phyloP scores from a whole-genome alignment of 2,329 filamentous ascomycete genomes.

The Cryphonectria japonica region DNA sequence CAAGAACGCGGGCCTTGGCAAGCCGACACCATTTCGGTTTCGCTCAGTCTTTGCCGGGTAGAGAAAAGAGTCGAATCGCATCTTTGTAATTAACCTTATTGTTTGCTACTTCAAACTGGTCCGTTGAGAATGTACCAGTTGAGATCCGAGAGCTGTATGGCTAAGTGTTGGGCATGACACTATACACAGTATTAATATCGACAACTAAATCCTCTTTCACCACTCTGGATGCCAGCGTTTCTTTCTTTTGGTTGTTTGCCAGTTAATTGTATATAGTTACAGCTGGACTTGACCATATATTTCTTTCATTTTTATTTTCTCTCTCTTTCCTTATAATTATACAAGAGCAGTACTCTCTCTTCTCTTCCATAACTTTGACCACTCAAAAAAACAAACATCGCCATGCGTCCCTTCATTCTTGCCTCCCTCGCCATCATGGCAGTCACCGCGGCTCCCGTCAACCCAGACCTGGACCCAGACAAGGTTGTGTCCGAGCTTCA shows the following conservation, averaged over 20 bases:
- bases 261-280: slow-evolving; percentile 14
- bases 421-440: slow-evolving; percentile 20
- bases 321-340: no score
- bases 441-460: slow-evolving; percentile 19
- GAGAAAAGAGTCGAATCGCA: slow-evolving; percentile 20
- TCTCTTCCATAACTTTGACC: not conserved
- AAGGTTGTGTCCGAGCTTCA: slow-evolving; percentile 14
- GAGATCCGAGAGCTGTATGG: not conserved
- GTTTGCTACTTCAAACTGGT: no score
- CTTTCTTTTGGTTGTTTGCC: not conserved
- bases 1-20: slow-evolving; percentile 22
- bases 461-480: slow-evolving; percentile 15
- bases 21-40: slow-evolving; percentile 25
- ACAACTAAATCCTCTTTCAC: not conserved
- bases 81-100: not conserved
- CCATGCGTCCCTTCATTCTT: slow-evolving; percentile 24
- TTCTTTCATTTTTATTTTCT: not conserved
- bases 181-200: not conserved
- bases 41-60: slow-evolving; percentile 9
- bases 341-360: slow-evolving; percentile 24
- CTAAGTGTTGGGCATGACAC: not conserved
- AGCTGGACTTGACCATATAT: not conserved
- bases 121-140: not conserved
- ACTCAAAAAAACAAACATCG: not conserved
- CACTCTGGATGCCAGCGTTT: no score